Base-by-base conservation (phyloP, 2,329 filamentous ascomycete species). In the Rhinocladiella mackenziei region DNA sequence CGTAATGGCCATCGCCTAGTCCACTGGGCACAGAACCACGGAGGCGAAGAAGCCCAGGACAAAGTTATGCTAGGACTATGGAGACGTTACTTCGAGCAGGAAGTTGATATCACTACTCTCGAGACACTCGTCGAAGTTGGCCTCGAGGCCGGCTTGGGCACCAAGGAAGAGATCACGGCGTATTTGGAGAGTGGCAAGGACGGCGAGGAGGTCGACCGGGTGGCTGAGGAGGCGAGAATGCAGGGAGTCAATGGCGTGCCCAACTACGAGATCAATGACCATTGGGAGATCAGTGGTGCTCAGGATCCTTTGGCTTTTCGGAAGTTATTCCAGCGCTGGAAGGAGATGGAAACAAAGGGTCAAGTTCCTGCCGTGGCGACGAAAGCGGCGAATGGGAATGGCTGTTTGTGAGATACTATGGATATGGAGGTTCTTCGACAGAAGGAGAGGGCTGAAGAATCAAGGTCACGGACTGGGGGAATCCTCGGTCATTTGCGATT, bases 1-100 rank as follows among this genome's bases (percentile, higher is more conserved):
- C 73, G 86, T 14, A 84, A 94, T 57, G 84, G 83, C 44, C 88
- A 94, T 64, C 77, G 88, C 3, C 60, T 91, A 48, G 75, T 89
- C 32, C 80, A 89, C 66, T 73, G 89, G 43, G 86, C 64, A 65
- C 80, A 72, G 59, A 69, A 60, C 60, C 80, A 76, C 54, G 65
- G 69, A 53, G 60, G 65, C 33, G 67, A 75, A 32, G 56, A 39
- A 74, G 37, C 77, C 6, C 56, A 86, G 68, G 80, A 75, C 25
- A 66, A 67, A 36, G 73, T 86, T 9, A 73, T 84, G 17, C 69
- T 77, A 55, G 73, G 77, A 55, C 62, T 87, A 25, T 86, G 87
- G 71, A 68, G 68, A 35, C 71, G 76, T 36, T 84, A 84, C 58
- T 84, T 84, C 50, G 80, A 85, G 60, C 67, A 77, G 19, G 77